phyloP scores from a whole-genome alignment of 768 basidiomycete genomes.

The Amanita exitialis region DNA sequence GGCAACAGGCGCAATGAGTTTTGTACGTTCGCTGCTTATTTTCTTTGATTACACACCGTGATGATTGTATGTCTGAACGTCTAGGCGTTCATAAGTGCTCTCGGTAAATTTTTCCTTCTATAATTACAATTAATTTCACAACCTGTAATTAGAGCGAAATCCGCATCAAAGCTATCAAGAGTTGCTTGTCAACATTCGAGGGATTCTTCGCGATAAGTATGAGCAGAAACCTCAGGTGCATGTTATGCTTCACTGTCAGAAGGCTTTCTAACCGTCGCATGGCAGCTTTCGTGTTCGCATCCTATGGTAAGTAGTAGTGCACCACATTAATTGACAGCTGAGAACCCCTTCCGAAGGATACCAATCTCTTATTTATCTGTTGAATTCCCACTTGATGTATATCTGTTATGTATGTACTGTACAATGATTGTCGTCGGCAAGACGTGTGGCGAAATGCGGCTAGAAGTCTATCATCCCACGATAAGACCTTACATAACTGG shows the following conservation, averaged over 20 bases:
- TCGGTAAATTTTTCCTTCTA: conserved; percentile 27
- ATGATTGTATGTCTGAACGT: not conserved
- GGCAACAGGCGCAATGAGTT: conserved; percentile 76
- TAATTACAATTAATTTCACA: not conserved
- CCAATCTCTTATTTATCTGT: conserved; percentile 20
- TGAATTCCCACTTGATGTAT: conserved; percentile 4
- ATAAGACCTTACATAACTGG: not conserved
- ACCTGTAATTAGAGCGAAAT: conserved; percentile 11
- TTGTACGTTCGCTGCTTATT: conserved; percentile 29
- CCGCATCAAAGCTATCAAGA: conserved; percentile 33
- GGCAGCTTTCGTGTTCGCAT: conserved; percentile 27
- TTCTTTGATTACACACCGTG: not conserved
- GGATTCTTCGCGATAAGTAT: conserved; percentile 28
- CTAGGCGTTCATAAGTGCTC: conserved; percentile 47
- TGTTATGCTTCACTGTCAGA: not conserved
- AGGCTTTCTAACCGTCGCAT: not conserved
- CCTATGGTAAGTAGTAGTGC: conserved; percentile 25
- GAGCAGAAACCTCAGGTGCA: conserved; percentile 32
- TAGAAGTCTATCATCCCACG: no score
- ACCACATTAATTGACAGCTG: not conserved
- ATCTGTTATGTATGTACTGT: no score
- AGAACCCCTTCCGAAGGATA: conserved; percentile 14
- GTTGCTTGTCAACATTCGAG: conserved; percentile 28
- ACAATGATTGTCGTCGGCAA: no score
- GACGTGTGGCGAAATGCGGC: no score